Evolutionary conservation across 208 protist species (phyloP).

Genomic region (Tritrichomonas musculus): DNA sequence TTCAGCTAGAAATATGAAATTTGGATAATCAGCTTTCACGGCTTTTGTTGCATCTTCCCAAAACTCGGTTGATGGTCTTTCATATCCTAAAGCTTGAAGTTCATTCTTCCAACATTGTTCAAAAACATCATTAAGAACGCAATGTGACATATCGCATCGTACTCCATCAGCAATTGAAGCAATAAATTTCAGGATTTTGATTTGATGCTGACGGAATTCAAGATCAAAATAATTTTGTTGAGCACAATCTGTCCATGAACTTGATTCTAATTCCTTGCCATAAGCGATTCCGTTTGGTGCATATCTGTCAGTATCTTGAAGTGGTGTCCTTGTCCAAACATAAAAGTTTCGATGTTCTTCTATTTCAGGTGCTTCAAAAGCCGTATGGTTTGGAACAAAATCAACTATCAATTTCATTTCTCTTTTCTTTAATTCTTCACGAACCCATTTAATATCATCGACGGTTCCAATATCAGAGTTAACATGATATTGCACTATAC

Average conservation of each 20-base stretch:
- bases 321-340: neutral
- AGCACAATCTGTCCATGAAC: neutral
- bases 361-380: neutral
- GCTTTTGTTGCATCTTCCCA: constrained; percentile 35
- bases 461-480: constrained; percentile 33
- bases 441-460: constrained; percentile 24
- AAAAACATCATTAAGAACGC: constrained; percentile 36
- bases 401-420: constrained; percentile 44
- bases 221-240: neutral
- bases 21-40: neutral
- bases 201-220: neutral
- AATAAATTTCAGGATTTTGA: constrained; percentile 26
- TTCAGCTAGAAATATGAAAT: constrained; percentile 40
- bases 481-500: neutral
- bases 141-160: constrained; percentile 43
- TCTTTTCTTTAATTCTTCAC: constrained; percentile 15
- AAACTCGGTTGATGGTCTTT: constrained; percentile 14
- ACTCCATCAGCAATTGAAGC: constrained; percentile 27
- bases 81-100: neutral
- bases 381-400: constrained; percentile 40
- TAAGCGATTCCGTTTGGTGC: neutral
- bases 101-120: neutral
- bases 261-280: neutral
- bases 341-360: neutral
- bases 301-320: neutral